Evolutionary conservation across 306 rosid genomes (phyloP).

Genomic region (Cucurbita argyrosperma): DNA sequence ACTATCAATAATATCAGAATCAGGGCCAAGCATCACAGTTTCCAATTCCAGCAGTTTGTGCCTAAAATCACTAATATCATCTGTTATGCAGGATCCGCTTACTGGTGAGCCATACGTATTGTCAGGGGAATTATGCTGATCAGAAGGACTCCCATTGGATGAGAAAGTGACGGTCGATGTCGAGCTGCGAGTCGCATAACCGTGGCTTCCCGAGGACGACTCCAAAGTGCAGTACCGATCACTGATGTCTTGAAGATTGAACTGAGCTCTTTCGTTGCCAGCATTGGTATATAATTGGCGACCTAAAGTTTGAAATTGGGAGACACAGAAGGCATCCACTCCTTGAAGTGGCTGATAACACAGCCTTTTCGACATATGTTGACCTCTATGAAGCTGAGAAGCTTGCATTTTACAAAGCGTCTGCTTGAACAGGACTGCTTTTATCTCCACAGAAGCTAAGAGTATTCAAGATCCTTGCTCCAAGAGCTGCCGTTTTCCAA

Average conservation of each 20-base stretch:
- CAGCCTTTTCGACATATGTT: slow-evolving; percentile 37
- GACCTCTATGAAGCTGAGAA: slow-evolving; percentile 49
- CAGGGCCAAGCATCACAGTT: slow-evolving; percentile 83
- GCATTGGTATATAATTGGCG: slow-evolving; percentile 26
- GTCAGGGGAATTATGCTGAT: slow-evolving; percentile 45
- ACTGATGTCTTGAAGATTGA: slow-evolving; percentile 21
- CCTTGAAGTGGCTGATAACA: slow-evolving; percentile 52
- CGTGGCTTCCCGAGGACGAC: slow-evolving; percentile 46
- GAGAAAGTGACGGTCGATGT: slow-evolving; percentile 60
- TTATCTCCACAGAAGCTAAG: slow-evolving; percentile 2
- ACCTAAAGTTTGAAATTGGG: slow-evolving; percentile 39
- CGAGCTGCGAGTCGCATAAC: slow-evolving; percentile 27
- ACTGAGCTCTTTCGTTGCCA: slow-evolving; percentile 30
- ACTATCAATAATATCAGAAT: slow-evolving; percentile 40
- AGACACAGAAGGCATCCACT: slow-evolving; percentile 44
- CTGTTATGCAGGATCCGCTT: slow-evolving; percentile 67
- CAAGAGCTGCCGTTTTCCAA: neutral
- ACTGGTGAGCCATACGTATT: slow-evolving; percentile 49
- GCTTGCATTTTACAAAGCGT: slow-evolving; percentile 45
- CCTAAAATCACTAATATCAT: slow-evolving; percentile 47
- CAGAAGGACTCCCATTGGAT: slow-evolving; percentile 46
- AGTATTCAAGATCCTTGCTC: neutral
- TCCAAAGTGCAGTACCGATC: slow-evolving; percentile 68
- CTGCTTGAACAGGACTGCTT: neutral
- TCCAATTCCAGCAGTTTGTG: slow-evolving; percentile 77